A percentile compares a stretch with the other conserved stretches of the same genome.
phyloP scores from a whole-genome alignment of 768 basidiomycete species.

The Daedaleopsis sinensis region DNA sequence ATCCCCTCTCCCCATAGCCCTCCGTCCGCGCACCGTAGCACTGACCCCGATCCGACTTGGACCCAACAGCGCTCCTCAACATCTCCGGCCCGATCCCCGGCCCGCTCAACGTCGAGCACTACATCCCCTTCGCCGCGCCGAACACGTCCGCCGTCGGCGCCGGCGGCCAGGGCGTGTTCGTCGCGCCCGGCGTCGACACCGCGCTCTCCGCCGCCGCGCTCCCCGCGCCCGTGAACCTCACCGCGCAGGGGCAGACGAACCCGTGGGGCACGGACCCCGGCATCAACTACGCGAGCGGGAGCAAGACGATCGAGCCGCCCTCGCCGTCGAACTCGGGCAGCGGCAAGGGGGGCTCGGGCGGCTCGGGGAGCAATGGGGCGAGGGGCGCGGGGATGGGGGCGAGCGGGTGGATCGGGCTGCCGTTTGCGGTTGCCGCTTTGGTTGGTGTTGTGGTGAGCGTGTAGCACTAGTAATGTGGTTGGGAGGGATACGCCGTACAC shows the following conservation, averaged over 20 bases:
- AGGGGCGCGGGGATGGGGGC: not conserved
- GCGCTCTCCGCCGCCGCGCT: slow-evolving; percentile 36
- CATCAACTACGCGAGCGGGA: slow-evolving; percentile 21
- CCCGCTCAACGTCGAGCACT: slow-evolving; percentile 43
- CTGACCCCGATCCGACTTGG: not conserved
- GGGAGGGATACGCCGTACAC: too few relatives aligned
- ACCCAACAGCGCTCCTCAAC: slow-evolving; percentile 39
- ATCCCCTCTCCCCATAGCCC: slow-evolving; percentile 17
- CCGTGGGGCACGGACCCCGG: slow-evolving; percentile 26
- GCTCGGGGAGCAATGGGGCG: not conserved
- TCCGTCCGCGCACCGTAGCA: not conserved
- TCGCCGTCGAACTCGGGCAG: not conserved
- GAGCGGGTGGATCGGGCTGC: not conserved
- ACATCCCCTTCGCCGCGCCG: slow-evolving; percentile 50
- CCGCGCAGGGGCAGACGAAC: slow-evolving; percentile 29
- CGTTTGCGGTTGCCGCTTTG: not conserved
- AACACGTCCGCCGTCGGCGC: slow-evolving; percentile 41
- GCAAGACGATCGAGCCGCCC: slow-evolving; percentile 13
- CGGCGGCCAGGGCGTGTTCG: slow-evolving; percentile 45
- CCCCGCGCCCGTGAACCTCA: slow-evolving; percentile 46
- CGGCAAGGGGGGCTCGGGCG: not conserved
- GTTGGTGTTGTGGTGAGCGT: not conserved
- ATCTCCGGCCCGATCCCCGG: slow-evolving; percentile 45
- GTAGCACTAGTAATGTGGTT: too few relatives aligned
- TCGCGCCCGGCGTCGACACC: slow-evolving; percentile 37